Evolutionary conservation across 73 alveolate species (phyloP), one percentile per base, ranked within the genome.

Genomic region (Durusdinium trenchii): DNA sequence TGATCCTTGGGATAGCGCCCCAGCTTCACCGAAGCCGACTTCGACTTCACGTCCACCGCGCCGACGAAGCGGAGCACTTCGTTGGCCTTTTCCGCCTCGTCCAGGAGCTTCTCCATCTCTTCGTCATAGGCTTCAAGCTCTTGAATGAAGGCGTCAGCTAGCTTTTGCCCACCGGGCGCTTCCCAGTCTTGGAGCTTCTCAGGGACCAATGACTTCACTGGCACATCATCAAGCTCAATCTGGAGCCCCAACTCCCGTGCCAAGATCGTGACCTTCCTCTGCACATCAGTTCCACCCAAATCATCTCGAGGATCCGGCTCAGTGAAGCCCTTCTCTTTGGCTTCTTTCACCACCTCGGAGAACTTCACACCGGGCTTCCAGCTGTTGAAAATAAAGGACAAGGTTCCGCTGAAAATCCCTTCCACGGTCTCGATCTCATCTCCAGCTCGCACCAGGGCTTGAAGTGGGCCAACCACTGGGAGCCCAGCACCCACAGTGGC

Each of bases 281-380:
- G 99, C 30, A 94, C 99, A 81, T 94, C 99, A 2, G 99, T 94
- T 2, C 99, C 99, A 7, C 99, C 93, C 99, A 94, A 78, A 85
- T 94, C 99, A 76, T 94, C 99, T 45, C 99, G 64, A 20, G 99
- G 99, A 23, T 94, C 99, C n/a, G 99, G 98, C 99, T 94, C 99
- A 1, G 99, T 94, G 83, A 94, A 94, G 75, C 99, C 99, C 52
- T 94, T 94, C 62, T 94, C 99, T 67, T 94, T 94, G 67, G 99
- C 99, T 35, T 94, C 99, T 48, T 76, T 75, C 71, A 94, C 99
- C 20, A 94, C 99, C 42, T 94, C 99, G 14, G 99, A 94, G 60
- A 76, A 94, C 93, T 94, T 94, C 84, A 94, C 93, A 32, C 98
- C 98, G 35, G 98, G 98, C 98, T 94, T 94, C 99, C 99, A 94